Conservation (phyloP, 1,139 yeast genomes). For the Zygoascus meyerae region DNA sequence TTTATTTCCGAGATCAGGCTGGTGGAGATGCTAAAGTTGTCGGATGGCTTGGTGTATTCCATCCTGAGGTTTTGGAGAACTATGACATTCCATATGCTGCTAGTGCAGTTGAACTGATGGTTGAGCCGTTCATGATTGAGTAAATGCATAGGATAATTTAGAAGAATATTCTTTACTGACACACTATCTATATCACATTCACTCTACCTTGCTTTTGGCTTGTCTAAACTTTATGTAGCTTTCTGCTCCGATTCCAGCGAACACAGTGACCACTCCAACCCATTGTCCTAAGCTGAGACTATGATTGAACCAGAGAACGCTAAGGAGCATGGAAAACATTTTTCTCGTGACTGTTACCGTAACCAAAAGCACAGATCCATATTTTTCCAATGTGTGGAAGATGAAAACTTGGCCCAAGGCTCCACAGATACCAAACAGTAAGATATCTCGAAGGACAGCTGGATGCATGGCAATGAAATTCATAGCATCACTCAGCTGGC, state of each 20-base stretch:
- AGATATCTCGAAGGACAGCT: conserved; percentile 50
- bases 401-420: conserved; percentile 91
- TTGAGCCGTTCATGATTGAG: conserved; percentile 42
- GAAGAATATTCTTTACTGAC: neutral
- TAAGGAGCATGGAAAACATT: conserved; percentile 88
- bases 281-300: conserved; percentile 58
- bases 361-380: conserved; percentile 77
- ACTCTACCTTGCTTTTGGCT: conserved; percentile 1
- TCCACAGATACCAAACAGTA: conserved; percentile 71
- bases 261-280: conserved; percentile 72
- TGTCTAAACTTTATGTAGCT: conserved; percentile 42
- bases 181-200: neutral
- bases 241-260: conserved; percentile 73
- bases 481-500: conserved; percentile 47
- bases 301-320: conserved; percentile 84
- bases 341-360: conserved; percentile 95
- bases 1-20: conserved; percentile 60
- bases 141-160: conserved; percentile 3
- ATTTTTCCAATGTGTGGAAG: conserved; percentile 72
- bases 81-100: conserved; percentile 89
- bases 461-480: conserved; percentile 47
- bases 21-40: conserved; percentile 39
- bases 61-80: conserved; percentile 82
- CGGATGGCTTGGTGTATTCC: conserved; percentile 90
- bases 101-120: conserved; percentile 82